These are phyloP conservation scores for Cryptococcus amylolentus DNA, from an alignment of 1,284 basidiomycete genomes.

Conservation along the genomic window DNA sequence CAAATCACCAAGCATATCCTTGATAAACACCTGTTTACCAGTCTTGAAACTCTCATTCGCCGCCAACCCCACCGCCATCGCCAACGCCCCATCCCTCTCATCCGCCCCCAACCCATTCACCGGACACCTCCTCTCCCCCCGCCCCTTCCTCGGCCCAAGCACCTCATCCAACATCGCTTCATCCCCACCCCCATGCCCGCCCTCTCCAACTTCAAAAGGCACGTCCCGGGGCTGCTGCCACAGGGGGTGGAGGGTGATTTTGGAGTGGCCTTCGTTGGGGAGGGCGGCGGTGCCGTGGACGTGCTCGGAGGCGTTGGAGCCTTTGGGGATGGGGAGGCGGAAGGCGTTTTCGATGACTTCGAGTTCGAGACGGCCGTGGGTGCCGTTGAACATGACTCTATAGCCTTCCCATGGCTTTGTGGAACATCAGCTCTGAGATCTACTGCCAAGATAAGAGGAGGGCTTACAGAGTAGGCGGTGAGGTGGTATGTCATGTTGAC, in stretches of 20 bases:
- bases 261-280: conserved; percentile 54
- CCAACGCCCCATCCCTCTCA: conserved; percentile 56
- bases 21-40: conserved; percentile 52
- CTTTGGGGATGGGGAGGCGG: conserved; percentile 25
- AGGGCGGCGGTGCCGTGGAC: conserved; percentile 53
- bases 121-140: conserved; percentile 50
- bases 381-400: conserved; percentile 58
- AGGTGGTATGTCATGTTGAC: conserved; percentile 59
- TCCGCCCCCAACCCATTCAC: conserved; percentile 55
- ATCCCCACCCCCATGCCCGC: conserved; percentile 58
- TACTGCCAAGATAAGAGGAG: too few species aligned
- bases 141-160: conserved; percentile 54
- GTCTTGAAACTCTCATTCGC: conserved; percentile 58
- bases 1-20: conserved; percentile 30
- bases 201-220: conserved; percentile 52
- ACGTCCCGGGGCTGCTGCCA: conserved; percentile 54
- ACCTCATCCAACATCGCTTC: conserved; percentile 56
- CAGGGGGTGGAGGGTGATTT: conserved; percentile 54
- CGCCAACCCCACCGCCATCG: conserved; percentile 56
- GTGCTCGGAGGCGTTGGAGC: conserved; percentile 21
- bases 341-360: conserved; percentile 55
- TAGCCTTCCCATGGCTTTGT: conserved; percentile 54
- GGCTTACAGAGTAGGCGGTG: conserved; percentile 44
- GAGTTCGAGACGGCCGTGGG: conserved; percentile 57
- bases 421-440: too few species aligned